phyloP scores from a whole-genome alignment of 768 basidiomycete genomes.

The Lentinula aciculospora region DNA sequence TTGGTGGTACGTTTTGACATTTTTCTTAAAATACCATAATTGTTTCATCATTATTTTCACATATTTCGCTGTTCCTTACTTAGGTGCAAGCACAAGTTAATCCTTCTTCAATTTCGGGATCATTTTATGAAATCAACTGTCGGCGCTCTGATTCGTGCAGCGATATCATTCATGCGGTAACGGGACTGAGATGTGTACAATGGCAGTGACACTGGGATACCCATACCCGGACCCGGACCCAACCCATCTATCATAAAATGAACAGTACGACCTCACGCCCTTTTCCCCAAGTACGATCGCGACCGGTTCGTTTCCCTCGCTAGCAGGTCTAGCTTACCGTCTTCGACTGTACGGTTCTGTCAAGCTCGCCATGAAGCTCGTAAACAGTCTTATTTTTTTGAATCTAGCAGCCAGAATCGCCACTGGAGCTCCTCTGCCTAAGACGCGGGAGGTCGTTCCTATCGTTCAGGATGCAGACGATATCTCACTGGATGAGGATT shows the following conservation, averaged over 20 bases:
- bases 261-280: not conserved
- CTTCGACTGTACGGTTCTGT: not conserved
- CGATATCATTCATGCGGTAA: too few relatives aligned
- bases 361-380: not conserved
- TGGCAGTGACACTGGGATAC: too few relatives aligned
- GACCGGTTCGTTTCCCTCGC: conserved; percentile 1
- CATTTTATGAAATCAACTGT: too few relatives aligned
- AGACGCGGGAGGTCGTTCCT: not conserved
- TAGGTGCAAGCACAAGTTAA: too few relatives aligned
- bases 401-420: not conserved
- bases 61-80: too few relatives aligned
- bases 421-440: not conserved
- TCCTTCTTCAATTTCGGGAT: too few relatives aligned
- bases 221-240: not conserved
- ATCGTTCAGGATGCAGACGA: not conserved
- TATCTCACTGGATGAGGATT: not conserved
- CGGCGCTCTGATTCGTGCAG: too few relatives aligned
- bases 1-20: too few relatives aligned
- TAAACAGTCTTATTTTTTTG: not conserved
- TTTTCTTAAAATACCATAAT: too few relatives aligned
- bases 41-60: too few relatives aligned
- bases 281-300: not conserved
- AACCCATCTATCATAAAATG: not conserved
- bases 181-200: too few relatives aligned
- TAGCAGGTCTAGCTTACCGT: conserved; percentile 2